phyloP scores from a whole-genome alignment of 225 moss, liverwort and hornwort species.

The Straminergon stramineum region DNA sequence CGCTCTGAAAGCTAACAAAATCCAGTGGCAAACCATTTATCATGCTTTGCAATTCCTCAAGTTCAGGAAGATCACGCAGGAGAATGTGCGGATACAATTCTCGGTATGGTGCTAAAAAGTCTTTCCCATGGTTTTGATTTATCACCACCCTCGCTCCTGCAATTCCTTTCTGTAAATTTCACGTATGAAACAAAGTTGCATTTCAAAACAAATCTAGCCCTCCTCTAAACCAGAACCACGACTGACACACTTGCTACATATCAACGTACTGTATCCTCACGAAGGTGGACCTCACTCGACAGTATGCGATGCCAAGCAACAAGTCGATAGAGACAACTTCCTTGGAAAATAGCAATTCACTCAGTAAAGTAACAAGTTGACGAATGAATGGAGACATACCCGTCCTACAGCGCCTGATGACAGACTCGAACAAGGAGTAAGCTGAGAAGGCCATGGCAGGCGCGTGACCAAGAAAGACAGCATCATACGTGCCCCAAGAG shows the following conservation, averaged over 20 bases:
- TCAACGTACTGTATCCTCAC: background rate
- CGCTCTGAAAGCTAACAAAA: conserved; percentile 40
- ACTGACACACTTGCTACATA: background rate
- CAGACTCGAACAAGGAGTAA: conserved; percentile 21
- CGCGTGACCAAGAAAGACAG: conserved; percentile 56
- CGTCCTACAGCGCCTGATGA: conserved; percentile 34
- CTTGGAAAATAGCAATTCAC: background rate
- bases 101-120: conserved; percentile 19
- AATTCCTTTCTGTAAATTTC: background rate
- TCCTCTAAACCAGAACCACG: background rate
- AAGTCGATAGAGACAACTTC: background rate
- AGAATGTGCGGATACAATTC: conserved; percentile 47
- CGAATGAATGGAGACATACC: conserved; percentile 20
- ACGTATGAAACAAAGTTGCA: background rate
- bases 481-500: conserved; percentile 62
- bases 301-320: background rate
- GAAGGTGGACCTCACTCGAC: background rate
- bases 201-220: background rate
- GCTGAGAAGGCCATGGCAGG: conserved; percentile 43
- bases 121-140: conserved; percentile 34
- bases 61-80: conserved; percentile 49
- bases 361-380: background rate
- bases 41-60: conserved; percentile 40
- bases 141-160: conserved; percentile 72
- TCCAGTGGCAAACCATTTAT: conserved; percentile 39